A percentile compares a stretch with the other conserved stretches of the same genome.
phyloP scores from a whole-genome alignment of 768 basidiomycete species.

The Amyloporia xantha region DNA sequence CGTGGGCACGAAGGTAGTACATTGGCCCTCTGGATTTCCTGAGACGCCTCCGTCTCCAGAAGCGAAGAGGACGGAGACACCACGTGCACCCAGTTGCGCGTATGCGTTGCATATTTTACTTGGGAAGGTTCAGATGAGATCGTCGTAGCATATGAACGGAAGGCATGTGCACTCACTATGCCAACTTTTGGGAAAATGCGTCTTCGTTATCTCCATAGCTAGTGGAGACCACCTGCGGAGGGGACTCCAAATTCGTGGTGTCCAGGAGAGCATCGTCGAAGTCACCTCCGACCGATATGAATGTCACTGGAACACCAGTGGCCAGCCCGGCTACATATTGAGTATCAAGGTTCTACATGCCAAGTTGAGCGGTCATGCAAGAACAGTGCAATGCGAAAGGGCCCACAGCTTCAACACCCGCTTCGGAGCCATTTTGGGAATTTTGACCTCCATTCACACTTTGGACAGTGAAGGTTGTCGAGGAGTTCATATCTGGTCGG shows the following conservation, averaged over 20 bases:
- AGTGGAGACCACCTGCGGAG: conserved; percentile 56
- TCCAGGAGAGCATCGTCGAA: conserved; percentile 19
- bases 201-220: conserved; percentile 71
- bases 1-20: conserved; percentile 26
- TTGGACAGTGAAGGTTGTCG: conserved; percentile 18
- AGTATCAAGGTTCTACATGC: conserved; percentile 15
- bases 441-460: conserved; percentile 29
- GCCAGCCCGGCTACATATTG: conserved; percentile 30
- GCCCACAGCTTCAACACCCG: conserved; percentile 57
- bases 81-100: conserved; percentile 29
- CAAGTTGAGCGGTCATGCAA: background rate
- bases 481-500: conserved; percentile 36
- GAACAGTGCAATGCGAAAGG: background rate
- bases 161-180: conserved; percentile 39
- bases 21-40: conserved; percentile 17
- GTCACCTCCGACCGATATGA: conserved; percentile 27
- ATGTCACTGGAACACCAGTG: conserved; percentile 23
- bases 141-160: conserved; percentile 16
- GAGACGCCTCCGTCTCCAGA: conserved; percentile 32
- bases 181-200: conserved; percentile 51
- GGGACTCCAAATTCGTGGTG: conserved; percentile 46
- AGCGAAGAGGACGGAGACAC: conserved; percentile 28
- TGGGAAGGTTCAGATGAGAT: conserved; percentile 35
- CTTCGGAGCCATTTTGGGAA: conserved; percentile 39
- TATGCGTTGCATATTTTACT: conserved; percentile 28